Evolutionary conservation across 2,329 filamentous ascomycete genomes (phyloP).

Genomic region (Scedosporium minutisporum): DNA sequence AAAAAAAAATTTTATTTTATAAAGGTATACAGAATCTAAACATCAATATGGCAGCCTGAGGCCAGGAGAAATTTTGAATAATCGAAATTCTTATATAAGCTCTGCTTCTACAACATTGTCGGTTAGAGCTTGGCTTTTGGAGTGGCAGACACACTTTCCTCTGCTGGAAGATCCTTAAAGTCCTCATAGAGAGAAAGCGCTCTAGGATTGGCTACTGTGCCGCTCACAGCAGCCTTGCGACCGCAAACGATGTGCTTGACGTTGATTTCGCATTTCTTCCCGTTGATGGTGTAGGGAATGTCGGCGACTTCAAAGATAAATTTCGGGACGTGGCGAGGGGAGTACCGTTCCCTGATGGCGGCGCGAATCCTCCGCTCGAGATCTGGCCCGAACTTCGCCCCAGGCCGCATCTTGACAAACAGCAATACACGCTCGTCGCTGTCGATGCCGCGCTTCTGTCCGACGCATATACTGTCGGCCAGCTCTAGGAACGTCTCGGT

Average conservation of each 20-base stretch:
- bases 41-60: no score
- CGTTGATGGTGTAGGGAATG: slow-evolving; percentile 4
- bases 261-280: slow-evolving; percentile 3
- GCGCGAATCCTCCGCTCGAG: neutral
- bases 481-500: slow-evolving; percentile 15
- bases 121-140: no score
- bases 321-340: slow-evolving; percentile 1
- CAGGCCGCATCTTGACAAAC: slow-evolving; percentile 13
- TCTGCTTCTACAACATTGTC: no score
- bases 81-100: no score
- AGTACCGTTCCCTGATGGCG: slow-evolving; percentile 1
- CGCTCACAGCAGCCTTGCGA: no score
- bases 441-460: slow-evolving; percentile 11
- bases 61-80: no score
- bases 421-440: slow-evolving; percentile 15
- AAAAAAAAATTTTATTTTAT: neutral
- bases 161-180: no score
- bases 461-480: slow-evolving; percentile 9
- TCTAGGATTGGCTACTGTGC: no score
- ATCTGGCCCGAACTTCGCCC: neutral
- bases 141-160: no score
- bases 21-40: neutral
- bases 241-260: slow-evolving; percentile 1
- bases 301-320: slow-evolving; percentile 1
- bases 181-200: no score